A percentile compares a stretch with the other conserved stretches of the same genome.
Conservation (phyloP, 2,329 filamentous ascomycete species). For the Fusarium ramigenum region DNA sequence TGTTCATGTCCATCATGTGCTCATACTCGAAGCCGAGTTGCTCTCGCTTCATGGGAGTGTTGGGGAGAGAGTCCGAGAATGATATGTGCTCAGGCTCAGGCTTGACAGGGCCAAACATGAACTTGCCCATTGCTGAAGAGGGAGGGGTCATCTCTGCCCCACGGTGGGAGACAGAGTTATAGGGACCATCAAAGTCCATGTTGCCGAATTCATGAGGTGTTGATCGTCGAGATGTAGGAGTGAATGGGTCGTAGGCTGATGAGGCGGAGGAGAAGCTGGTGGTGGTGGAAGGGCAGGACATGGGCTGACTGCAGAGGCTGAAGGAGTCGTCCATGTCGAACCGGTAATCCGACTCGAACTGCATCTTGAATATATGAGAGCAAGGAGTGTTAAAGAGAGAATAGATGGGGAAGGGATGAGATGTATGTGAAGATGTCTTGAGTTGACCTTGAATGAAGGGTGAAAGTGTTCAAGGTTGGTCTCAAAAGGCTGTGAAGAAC, state of each 20-base stretch:
- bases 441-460: constrained; percentile 28
- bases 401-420: not conserved
- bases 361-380: constrained; percentile 44
- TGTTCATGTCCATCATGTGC: constrained; percentile 51
- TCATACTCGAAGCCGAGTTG: constrained; percentile 51
- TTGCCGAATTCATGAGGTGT: constrained; percentile 51
- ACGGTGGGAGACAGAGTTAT: constrained; percentile 39
- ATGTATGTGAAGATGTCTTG: constrained; percentile 24
- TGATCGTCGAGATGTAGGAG: constrained; percentile 56
- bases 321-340: constrained; percentile 54
- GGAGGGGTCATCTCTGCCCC: constrained; percentile 51
- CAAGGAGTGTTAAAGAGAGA: constrained; percentile 15
- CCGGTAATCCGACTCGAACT: constrained; percentile 51
- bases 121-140: constrained; percentile 46
- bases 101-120: constrained; percentile 49
- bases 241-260: constrained; percentile 55
- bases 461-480: constrained; percentile 24
- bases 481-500: constrained; percentile 25
- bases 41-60: constrained; percentile 51
- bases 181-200: constrained; percentile 52
- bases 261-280: constrained; percentile 54
- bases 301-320: constrained; percentile 49
- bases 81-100: constrained; percentile 47
- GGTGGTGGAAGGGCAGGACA: constrained; percentile 49
- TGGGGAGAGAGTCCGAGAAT: constrained; percentile 46